Percentiles rank a stretch among this genome's conserved stretches.
Evolutionary conservation across 2,329 filamentous ascomycete genomes (phyloP).

Genomic region (Verticillium nubilum): DNA sequence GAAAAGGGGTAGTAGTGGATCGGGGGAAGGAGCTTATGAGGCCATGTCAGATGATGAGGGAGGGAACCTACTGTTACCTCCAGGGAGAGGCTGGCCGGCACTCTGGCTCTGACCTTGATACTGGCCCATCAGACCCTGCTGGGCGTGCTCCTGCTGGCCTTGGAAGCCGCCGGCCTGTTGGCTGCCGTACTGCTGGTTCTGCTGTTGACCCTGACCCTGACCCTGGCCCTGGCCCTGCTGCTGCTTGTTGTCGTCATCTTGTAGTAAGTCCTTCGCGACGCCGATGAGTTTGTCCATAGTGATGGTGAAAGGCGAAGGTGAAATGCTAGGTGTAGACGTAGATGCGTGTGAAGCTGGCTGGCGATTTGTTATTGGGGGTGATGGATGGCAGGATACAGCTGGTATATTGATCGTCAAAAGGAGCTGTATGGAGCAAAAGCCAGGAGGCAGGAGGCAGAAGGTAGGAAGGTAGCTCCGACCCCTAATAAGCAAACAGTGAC

Average conservation of each 20-base stretch:
- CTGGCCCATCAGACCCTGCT: not conserved
- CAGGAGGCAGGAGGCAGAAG: too few species aligned
- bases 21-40: too few species aligned
- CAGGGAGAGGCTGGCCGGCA: constrained; percentile 5
- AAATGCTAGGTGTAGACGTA: not conserved
- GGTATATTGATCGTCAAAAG: not conserved
- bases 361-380: too few species aligned
- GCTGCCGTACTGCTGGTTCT: not conserved
- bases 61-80: constrained; percentile 21
- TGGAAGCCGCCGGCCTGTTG: not conserved
- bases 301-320: not conserved
- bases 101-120: not conserved
- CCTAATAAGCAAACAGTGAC: not conserved
- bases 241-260: constrained; percentile 21
- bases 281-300: constrained; percentile 32
- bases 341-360: not conserved
- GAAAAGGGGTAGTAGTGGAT: not conserved
- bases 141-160: not conserved
- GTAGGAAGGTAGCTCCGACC: too few species aligned
- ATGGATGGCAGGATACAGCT: too few species aligned
- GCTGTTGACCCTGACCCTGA: not conserved
- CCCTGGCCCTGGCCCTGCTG: not conserved
- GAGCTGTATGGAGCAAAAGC: not conserved
- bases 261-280: constrained; percentile 30
- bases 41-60: too few species aligned